Percentiles rank a stretch among this genome's conserved stretches.
These are phyloP conservation scores for Boletus eberwhitei DNA, from an alignment of 768 basidiomycete genomes.

Conservation along the genomic window DNA sequence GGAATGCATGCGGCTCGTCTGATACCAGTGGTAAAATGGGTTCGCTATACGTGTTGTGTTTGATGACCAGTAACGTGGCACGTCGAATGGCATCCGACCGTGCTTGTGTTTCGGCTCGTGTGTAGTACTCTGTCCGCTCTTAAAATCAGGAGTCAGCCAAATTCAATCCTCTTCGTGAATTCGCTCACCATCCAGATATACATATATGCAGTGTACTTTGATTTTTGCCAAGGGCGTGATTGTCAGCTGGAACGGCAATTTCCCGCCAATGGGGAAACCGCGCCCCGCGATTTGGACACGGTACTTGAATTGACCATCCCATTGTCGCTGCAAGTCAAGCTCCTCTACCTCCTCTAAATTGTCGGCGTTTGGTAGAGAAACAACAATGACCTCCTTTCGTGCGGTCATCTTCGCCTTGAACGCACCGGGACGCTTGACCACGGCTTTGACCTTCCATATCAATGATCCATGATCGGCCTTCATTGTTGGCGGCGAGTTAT, in stretches of 20 bases:
- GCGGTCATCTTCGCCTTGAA: conserved; percentile 72
- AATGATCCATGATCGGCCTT: conserved; percentile 74
- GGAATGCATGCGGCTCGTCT: conserved; percentile 60
- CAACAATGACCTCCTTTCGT: conserved; percentile 66
- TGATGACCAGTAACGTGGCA: conserved; percentile 61
- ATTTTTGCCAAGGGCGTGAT: conserved; percentile 83
- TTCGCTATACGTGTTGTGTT: conserved; percentile 41
- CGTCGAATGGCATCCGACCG: conserved; percentile 65
- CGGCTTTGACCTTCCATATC: conserved; percentile 75
- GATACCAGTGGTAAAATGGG: conserved; percentile 79
- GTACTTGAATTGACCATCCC: conserved; percentile 88
- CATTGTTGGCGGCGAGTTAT: conserved; percentile 73
- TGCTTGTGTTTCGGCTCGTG: conserved; percentile 60
- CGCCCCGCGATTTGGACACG: conserved; percentile 70
- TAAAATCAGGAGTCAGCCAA: conserved; percentile 1
- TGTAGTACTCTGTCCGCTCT: conserved; percentile 85
- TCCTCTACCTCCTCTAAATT: conserved; percentile 63
- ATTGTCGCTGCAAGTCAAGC: conserved; percentile 81
- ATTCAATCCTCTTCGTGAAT: neutral
- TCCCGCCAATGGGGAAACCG: conserved; percentile 80
- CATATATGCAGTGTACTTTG: conserved; percentile 70
- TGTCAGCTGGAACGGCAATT: conserved; percentile 74
- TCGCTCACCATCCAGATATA: conserved; percentile 74
- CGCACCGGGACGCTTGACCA: conserved; percentile 77
- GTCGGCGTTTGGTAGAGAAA: conserved; percentile 58